Evolutionary conservation across 306 rosid species (phyloP).

Genomic region (Senna tora): DNA sequence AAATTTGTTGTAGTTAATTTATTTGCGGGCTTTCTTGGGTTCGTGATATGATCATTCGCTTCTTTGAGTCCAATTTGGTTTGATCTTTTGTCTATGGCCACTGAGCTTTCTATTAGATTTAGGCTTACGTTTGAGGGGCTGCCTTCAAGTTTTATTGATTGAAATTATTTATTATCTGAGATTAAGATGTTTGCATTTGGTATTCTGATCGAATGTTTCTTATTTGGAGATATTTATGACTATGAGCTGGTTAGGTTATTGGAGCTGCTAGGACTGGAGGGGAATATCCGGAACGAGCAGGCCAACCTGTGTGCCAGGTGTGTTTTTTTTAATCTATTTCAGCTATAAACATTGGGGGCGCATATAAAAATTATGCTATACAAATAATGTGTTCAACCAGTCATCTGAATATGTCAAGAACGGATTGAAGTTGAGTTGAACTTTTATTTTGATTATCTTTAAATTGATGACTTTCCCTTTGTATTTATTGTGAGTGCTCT

Average conservation of each 20-base stretch:
- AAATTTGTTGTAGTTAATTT: slow-evolving; percentile 39
- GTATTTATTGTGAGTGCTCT: slow-evolving; percentile 35
- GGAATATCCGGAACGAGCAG: slow-evolving; percentile 86
- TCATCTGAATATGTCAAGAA: slow-evolving; percentile 14
- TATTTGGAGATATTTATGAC: slow-evolving; percentile 35
- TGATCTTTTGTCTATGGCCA: slow-evolving; percentile 46
- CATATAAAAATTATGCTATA: slow-evolving; percentile 33
- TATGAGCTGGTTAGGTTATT: slow-evolving; percentile 60
- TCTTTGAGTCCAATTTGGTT: slow-evolving; percentile 34
- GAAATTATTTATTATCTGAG: slow-evolving; percentile 25
- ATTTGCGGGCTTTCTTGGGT: slow-evolving; percentile 38
- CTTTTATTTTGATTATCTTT: slow-evolving; percentile 36
- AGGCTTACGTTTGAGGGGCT: slow-evolving; percentile 32
- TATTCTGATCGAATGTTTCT: slow-evolving; percentile 31
- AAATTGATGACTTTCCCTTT: slow-evolving; percentile 25
- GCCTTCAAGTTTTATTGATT: slow-evolving; percentile 21
- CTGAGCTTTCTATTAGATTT: slow-evolving; percentile 31
- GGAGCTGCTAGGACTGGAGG: slow-evolving; percentile 79
- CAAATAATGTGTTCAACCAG: slow-evolving; percentile 19
- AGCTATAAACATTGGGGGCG: slow-evolving; percentile 30
- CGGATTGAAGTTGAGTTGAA: slow-evolving; percentile 42
- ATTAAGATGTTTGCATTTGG: slow-evolving; percentile 41
- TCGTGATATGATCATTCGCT: slow-evolving; percentile 29
- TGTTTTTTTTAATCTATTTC: slow-evolving; percentile 42
- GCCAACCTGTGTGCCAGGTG: slow-evolving; percentile 98